These are phyloP conservation scores for Aureobasidium sp. DNA, from an alignment of 2,329 filamentous ascomycete genomes.

Conservation along the genomic window DNA sequence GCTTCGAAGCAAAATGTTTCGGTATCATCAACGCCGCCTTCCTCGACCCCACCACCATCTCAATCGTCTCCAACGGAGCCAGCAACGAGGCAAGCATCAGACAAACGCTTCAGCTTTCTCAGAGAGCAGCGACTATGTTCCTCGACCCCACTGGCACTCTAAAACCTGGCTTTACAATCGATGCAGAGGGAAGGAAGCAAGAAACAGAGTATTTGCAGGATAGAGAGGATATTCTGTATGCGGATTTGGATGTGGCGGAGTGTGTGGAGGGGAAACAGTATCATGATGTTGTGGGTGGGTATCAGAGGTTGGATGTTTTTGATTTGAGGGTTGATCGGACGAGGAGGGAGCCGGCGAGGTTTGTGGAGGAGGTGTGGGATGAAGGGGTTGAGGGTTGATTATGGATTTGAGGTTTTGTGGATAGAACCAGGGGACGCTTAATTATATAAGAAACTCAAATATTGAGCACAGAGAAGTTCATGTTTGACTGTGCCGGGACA, in stretches of 20 bases:
- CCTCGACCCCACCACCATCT: slow-evolving; percentile 33
- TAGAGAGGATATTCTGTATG: slow-evolving; percentile 44
- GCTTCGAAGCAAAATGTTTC: slow-evolving; percentile 51
- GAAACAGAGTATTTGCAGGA: slow-evolving; percentile 33
- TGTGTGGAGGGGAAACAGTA: slow-evolving; percentile 50
- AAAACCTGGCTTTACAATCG: slow-evolving; percentile 30
- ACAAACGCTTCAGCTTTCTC: slow-evolving; percentile 29
- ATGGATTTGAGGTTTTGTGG: too few relatives aligned
- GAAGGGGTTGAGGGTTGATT: neutral
- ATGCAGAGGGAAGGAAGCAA: slow-evolving; percentile 17
- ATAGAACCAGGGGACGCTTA: too few relatives aligned
- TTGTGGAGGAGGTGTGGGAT: slow-evolving; percentile 13
- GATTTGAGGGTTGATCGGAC: slow-evolving; percentile 40
- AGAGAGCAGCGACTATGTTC: slow-evolving; percentile 41
- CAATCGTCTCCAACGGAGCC: slow-evolving; percentile 22
- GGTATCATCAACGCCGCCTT: slow-evolving; percentile 42
- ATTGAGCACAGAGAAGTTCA: too few relatives aligned
- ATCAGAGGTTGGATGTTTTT: slow-evolving; percentile 49
- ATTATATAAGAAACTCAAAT: too few relatives aligned
- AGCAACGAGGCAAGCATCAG: slow-evolving; percentile 22
- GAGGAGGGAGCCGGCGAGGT: slow-evolving; percentile 28
- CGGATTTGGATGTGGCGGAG: slow-evolving; percentile 40
- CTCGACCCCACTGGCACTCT: slow-evolving; percentile 42
- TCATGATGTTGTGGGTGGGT: slow-evolving; percentile 48
- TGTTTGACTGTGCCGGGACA: too few relatives aligned